Conservation (phyloP, 2,329 filamentous ascomycete genomes). For the Xylaria multiplex region DNA sequence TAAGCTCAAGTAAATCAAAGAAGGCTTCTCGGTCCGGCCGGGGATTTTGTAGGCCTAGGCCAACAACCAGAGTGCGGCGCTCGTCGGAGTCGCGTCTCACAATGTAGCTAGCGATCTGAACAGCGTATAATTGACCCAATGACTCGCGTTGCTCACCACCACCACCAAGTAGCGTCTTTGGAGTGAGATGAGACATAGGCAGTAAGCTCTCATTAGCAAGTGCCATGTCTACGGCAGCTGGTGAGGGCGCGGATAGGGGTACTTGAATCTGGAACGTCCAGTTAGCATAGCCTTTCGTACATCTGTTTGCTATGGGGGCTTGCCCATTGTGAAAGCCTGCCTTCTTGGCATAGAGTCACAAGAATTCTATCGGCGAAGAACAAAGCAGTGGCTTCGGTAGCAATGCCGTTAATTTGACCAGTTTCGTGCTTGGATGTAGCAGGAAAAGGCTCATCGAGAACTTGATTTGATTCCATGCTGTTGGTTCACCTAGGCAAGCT, state of each 20-base stretch:
- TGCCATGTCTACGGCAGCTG: slow-evolving; percentile 70
- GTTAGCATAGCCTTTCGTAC: slow-evolving; percentile 11
- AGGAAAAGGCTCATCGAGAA: slow-evolving; percentile 71
- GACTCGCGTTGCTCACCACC: slow-evolving; percentile 83
- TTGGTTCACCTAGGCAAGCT: neutral
- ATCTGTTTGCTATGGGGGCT: slow-evolving; percentile 31
- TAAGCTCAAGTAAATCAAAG: slow-evolving; percentile 72
- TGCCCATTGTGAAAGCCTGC: slow-evolving; percentile 92
- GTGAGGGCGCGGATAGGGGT: slow-evolving; percentile 74
- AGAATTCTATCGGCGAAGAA: slow-evolving; percentile 91
- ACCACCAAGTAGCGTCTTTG: slow-evolving; percentile 86
- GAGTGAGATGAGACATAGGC: slow-evolving; percentile 83
- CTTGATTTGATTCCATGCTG: slow-evolving; percentile 54
- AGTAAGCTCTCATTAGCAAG: slow-evolving; percentile 64
- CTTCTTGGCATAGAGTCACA: slow-evolving; percentile 86
- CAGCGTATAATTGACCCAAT: slow-evolving; percentile 86
- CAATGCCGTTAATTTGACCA: slow-evolving; percentile 71
- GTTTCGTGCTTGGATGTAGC: slow-evolving; percentile 68
- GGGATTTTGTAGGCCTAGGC: slow-evolving; percentile 65
- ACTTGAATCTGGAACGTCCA: slow-evolving; percentile 73
- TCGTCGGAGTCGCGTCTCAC: slow-evolving; percentile 75
- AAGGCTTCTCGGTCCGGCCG: slow-evolving; percentile 66
- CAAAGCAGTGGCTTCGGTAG: slow-evolving; percentile 77
- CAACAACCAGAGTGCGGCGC: slow-evolving; percentile 68
- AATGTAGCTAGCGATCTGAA: slow-evolving; percentile 86